A percentile compares a stretch with the other conserved stretches of the same genome.
Conservation (phyloP, 352 stramenopile species). For the Phytophthora constricta region DNA sequence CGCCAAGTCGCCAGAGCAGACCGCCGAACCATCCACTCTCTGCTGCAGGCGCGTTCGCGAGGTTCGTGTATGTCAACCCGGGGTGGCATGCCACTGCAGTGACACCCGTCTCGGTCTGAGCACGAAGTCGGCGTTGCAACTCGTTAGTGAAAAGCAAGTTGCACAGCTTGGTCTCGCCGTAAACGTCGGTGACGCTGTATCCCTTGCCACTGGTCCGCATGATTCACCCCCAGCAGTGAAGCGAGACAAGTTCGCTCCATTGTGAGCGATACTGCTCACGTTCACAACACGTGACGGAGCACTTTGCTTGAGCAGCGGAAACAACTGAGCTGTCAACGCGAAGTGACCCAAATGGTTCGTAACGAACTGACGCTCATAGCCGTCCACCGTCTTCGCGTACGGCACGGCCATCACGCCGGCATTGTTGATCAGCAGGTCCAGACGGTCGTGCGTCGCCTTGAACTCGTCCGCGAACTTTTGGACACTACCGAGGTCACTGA, state of each 20-base stretch:
- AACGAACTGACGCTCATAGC: conserved; percentile 36
- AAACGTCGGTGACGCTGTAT: conserved; percentile 37
- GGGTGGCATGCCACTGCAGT: conserved; percentile 43
- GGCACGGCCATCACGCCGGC: conserved; percentile 29
- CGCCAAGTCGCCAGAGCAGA: conserved; percentile 3
- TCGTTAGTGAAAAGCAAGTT: conserved; percentile 66
- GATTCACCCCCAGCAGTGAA: conserved; percentile 23
- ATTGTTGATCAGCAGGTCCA: conserved; percentile 51
- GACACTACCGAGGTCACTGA: conserved; percentile 52
- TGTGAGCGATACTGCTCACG: conserved; percentile 47
- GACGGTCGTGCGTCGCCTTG: conserved; percentile 25
- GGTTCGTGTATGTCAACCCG: conserved; percentile 33
- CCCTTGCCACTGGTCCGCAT: conserved; percentile 13
- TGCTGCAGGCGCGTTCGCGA: conserved; percentile 14
- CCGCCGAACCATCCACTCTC: conserved; percentile 22
- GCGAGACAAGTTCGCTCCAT: conserved; percentile 14
- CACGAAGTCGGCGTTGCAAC: conserved; percentile 42
- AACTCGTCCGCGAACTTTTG: conserved; percentile 51
- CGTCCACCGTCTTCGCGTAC: conserved; percentile 27
- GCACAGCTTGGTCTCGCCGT: conserved; percentile 55
- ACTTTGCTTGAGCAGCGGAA: conserved; percentile 45
- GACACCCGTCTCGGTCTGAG: conserved; percentile 25
- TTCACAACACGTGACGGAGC: conserved; percentile 30
- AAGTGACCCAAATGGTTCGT: conserved; percentile 45
- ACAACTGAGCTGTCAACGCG: conserved; percentile 47